Evolutionary conservation across 352 stramenopile species (phyloP).

Genomic region (Pythium rishiriense): DNA sequence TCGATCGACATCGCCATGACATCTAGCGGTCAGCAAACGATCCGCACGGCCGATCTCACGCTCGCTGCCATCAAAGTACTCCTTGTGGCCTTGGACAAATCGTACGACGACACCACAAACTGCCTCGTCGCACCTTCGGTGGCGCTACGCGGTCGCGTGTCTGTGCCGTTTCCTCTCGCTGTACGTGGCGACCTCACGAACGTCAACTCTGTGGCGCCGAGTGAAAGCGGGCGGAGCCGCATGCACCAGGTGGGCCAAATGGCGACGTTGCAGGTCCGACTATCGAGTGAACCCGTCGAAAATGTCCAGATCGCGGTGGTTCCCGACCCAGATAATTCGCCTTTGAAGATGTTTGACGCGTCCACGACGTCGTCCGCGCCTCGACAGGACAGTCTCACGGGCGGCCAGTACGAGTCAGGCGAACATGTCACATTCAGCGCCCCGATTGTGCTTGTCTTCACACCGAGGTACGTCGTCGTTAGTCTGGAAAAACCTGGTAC

Average conservation of each 20-base stretch:
- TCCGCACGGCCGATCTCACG: conserved; percentile 32
- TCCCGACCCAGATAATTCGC: conserved; percentile 25
- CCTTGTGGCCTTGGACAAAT: conserved; percentile 50
- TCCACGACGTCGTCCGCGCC: conserved; percentile 15
- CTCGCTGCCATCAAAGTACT: conserved; percentile 32
- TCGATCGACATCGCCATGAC: conserved; percentile 41
- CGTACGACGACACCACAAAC: conserved; percentile 46
- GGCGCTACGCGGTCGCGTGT: conserved; percentile 35
- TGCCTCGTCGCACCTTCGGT: conserved; percentile 47
- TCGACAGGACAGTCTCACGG: neutral
- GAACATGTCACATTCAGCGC: conserved; percentile 34
- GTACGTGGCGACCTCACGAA: conserved; percentile 44
- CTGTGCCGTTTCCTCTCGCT: conserved; percentile 47
- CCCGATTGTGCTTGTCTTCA: conserved; percentile 53
- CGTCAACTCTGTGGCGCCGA: conserved; percentile 35
- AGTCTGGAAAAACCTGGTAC: neutral
- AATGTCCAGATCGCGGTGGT: conserved; percentile 47
- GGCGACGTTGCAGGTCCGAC: conserved; percentile 35
- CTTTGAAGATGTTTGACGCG: conserved; percentile 44
- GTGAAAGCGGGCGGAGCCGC: conserved; percentile 42
- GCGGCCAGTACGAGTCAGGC: conserved; percentile 47
- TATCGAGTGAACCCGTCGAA: conserved; percentile 58
- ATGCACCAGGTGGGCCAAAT: conserved; percentile 52
- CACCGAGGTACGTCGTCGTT: conserved; percentile 25
- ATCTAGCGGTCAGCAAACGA: conserved; percentile 39